Conservation (phyloP, 2,329 filamentous ascomycete genomes). For the Aspergillus latus region DNA sequence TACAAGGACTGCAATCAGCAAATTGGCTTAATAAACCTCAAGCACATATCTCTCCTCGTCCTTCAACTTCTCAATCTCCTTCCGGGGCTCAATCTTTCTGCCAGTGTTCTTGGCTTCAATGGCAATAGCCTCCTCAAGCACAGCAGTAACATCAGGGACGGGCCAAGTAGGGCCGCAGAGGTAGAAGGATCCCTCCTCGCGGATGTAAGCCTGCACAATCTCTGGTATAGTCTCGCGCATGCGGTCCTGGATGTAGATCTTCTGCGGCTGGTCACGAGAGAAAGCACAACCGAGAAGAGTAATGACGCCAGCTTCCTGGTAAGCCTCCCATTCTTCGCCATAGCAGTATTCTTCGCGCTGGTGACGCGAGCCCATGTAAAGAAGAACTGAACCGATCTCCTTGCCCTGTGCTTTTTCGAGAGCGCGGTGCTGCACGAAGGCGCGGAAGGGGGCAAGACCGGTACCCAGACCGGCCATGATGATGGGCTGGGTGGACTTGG, state of each 20-base stretch:
- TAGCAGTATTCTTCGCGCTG: constrained; percentile 99
- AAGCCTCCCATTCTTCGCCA: constrained; percentile 98
- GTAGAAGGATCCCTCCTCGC: constrained; percentile 90
- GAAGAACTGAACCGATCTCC: constrained; percentile 85
- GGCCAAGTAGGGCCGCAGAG: constrained; percentile 98
- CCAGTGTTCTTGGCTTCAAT: constrained; percentile 64
- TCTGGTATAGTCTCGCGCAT: constrained; percentile 86
- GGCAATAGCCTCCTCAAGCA: constrained; percentile 88
- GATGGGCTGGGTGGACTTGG: constrained; percentile 81
- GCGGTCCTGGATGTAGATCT: constrained; percentile 99
- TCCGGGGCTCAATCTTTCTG: constrained; percentile 79
- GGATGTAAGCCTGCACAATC: constrained; percentile 82
- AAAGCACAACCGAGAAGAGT: constrained; percentile 92
- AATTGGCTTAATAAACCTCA: constrained; percentile 77
- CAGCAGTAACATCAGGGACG: constrained; percentile 91
- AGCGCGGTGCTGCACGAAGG: constrained; percentile 96
- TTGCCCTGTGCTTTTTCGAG: constrained; percentile 96
- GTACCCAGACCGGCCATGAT: constrained; percentile 99
- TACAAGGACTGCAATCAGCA: not conserved
- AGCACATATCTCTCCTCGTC: constrained; percentile 91
- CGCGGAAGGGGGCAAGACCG: constrained; percentile 96
- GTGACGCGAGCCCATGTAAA: constrained; percentile 96
- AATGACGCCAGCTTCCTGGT: constrained; percentile 91
- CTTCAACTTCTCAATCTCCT: constrained; percentile 97
- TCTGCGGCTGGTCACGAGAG: constrained; percentile 93